Base-by-base conservation (phyloP, 2,329 filamentous ascomycete species). In the Penicillium sumatraense region DNA sequence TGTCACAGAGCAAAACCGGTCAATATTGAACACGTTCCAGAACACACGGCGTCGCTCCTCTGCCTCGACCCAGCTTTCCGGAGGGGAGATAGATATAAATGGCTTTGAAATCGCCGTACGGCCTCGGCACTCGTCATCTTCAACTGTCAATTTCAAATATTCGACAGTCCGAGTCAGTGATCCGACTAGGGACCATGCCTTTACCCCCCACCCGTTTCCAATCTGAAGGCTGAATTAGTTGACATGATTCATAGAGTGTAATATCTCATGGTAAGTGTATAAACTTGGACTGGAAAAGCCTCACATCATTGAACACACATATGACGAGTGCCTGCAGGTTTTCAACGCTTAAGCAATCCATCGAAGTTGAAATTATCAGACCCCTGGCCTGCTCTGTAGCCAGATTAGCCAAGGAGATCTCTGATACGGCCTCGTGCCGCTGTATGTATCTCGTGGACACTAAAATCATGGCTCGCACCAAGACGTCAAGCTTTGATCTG, bases 11-110 rank as follows among this genome's bases (percentile, higher is more conserved):
- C 62, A 66, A 45, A 67, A 79, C 6, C 75, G 64, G 33, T 78
- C 75, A 54, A 66, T 65, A 64, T 61, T 69, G 73, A 67, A 80
- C 3, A 76, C 68, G 11, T 70, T 75, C 74, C 76, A 78, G 51
- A 78, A 78, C 2, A 78, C 70, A 0, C 75, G 61, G 2, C 76
- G 64, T 5, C 75, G 59, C 53, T 77, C 74, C 56, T 78, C 76
- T 1, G 65, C 62, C 36, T 75, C 75, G 1, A 63, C 68, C 75
- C 74, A 76, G 56, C 57, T 63, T 20, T 65, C 58, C 1, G 75
- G 38, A 23, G 64, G 52, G 16, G 67, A 61, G 0, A 78, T 51
- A 47, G 64, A 62, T 11, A 63, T 45, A 40, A 66, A 68, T n/a
- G 65, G 56, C 57, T 6, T 49, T 20, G 35, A n/a, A 40, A 36